These are phyloP conservation scores for Alectoria sarmentosa DNA, from an alignment of 495 filamentous ascomycete genomes.

Conservation along the genomic window DNA sequence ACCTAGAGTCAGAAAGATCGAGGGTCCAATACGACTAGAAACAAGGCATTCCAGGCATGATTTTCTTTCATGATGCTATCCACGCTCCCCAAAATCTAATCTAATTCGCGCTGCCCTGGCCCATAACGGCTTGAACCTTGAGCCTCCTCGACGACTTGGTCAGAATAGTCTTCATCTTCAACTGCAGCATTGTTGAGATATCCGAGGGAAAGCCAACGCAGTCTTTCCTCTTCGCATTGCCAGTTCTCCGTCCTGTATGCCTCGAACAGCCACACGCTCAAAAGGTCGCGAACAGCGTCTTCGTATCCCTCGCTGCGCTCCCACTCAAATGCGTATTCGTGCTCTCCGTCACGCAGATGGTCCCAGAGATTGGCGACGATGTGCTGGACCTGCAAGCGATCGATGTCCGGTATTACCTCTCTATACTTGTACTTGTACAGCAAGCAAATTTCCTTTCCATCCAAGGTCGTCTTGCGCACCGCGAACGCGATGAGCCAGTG, in stretches of 20 bases:
- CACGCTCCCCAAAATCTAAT: background rate
- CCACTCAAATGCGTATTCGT: constrained; percentile 4
- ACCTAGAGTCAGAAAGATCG: too few relatives aligned
- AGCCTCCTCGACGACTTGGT: background rate
- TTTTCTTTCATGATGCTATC: background rate
- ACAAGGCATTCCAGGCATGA: too few relatives aligned
- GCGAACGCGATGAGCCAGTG: constrained; percentile 4
- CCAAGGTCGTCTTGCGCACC: constrained; percentile 1
- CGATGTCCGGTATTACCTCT: background rate
- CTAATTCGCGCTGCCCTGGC: background rate
- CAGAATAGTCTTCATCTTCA: background rate
- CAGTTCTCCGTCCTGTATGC: background rate
- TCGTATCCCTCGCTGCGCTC: background rate
- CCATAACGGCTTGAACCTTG: background rate
- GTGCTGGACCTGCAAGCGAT: background rate
- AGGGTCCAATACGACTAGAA: too few relatives aligned
- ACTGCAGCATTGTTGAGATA: background rate
- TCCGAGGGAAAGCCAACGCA: background rate
- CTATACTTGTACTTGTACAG: constrained; percentile 8
- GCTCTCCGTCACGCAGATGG: background rate
- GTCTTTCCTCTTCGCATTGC: background rate
- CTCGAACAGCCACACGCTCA: constrained; percentile 4
- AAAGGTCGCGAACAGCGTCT: background rate
- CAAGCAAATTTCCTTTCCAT: background rate
- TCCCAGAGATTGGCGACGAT: background rate